A percentile compares a stretch with the other conserved stretches of the same genome.
Evolutionary conservation across 768 basidiomycete genomes (phyloP).

Genomic region (Hericium rajendrae): DNA sequence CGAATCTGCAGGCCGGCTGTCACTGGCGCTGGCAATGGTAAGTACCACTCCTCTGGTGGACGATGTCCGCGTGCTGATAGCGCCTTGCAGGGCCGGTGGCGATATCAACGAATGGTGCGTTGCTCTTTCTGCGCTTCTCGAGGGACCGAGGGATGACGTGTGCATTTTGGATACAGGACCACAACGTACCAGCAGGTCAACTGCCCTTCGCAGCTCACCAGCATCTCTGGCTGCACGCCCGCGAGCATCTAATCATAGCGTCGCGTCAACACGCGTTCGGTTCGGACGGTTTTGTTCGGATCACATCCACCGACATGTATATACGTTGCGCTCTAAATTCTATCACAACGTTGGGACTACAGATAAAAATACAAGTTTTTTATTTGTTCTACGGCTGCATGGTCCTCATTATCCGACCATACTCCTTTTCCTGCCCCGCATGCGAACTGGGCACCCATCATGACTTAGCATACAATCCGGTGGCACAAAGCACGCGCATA

Average conservation of each 20-base stretch:
- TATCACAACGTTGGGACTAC: too few relatives aligned
- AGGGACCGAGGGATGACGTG: background rate
- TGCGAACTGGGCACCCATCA: constrained; percentile 43
- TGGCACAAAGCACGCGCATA: constrained; percentile 5
- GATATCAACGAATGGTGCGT: background rate
- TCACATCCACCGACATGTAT: too few relatives aligned
- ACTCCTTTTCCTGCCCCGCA: constrained; percentile 83
- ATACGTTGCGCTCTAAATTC: too few relatives aligned
- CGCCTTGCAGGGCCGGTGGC: background rate
- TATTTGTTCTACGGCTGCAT: too few relatives aligned
- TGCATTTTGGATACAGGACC: background rate
- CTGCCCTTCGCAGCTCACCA: constrained; percentile 16
- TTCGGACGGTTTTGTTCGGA: too few relatives aligned
- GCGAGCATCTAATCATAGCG: background rate
- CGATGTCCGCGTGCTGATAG: background rate
- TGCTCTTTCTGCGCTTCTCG: background rate
- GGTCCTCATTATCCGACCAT: constrained; percentile 63
- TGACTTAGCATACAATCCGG: too few relatives aligned
- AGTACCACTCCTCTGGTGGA: background rate
- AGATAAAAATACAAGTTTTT: too few relatives aligned
- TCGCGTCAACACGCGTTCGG: too few relatives aligned
- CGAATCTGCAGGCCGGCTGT: constrained; percentile 18
- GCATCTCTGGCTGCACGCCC: constrained; percentile 14
- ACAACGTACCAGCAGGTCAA: constrained; percentile 15
- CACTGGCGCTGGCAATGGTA: constrained; percentile 19